Evolutionary conservation across 164 flowering plant genomes (phyloP).

Genomic region (Protea cynaroides): DNA sequence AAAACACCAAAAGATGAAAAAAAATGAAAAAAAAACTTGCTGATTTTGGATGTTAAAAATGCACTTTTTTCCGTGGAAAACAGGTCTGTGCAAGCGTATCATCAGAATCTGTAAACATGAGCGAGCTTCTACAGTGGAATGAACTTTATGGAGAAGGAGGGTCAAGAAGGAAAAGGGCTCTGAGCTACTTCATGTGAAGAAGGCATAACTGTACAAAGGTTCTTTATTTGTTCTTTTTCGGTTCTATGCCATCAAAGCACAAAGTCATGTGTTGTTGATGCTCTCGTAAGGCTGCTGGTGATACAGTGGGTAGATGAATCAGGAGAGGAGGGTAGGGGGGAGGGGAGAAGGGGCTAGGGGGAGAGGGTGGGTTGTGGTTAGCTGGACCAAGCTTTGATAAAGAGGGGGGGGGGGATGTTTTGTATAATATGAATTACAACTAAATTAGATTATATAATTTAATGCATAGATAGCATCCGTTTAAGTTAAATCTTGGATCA

Average conservation of each 20-base stretch:
- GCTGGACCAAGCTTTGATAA: not conserved
- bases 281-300: not conserved
- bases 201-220: slow-evolving; percentile 21
- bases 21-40: too few species aligned
- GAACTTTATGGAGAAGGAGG: slow-evolving; percentile 94
- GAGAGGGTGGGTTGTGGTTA: not conserved
- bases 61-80: not conserved
- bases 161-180: slow-evolving; percentile 68
- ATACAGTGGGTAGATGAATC: not conserved
- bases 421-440: slow-evolving; percentile 8
- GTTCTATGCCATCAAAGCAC: not conserved
- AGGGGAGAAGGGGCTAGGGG: too few species aligned
- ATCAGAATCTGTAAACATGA: slow-evolving; percentile 85
- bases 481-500: too few species aligned
- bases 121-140: slow-evolving; percentile 83
- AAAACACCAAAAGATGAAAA: not conserved
- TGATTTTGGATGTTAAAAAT: not conserved
- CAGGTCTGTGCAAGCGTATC: slow-evolving; percentile 98
- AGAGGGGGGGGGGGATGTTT: slow-evolving; percentile 2
- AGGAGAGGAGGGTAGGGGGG: too few species aligned
- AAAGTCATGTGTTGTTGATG: slow-evolving; percentile 4
- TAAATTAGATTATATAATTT: too few species aligned
- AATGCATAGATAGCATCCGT: too few species aligned
- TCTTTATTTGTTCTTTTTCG: not conserved
- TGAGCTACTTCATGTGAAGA: slow-evolving; percentile 92